Evolutionary conservation across 2,329 filamentous ascomycete genomes (phyloP), one percentile per base, ranked within the genome.

Genomic region (Aspergillus sp.): DNA sequence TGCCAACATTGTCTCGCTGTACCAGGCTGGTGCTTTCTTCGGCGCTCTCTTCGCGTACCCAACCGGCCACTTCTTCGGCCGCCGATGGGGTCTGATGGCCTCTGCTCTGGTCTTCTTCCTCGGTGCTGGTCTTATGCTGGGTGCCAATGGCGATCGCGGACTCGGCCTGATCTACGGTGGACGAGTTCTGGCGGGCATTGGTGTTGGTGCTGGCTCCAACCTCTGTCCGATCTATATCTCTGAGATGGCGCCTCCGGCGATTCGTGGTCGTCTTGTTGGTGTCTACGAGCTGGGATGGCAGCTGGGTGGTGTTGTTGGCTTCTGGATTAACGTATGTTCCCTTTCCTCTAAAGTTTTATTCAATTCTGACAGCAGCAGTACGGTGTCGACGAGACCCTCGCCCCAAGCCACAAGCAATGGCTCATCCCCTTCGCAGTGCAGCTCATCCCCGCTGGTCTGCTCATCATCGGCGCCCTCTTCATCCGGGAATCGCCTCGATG

Each of bases 21-120:
- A 91, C 76, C 90, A 93, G 74, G 90, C 90, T 9, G 90, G 90
- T 58, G 90, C 90, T 59, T 93, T 95, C 77, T 93, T 93, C 65
- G 90, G 90, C 51, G 85, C 87, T n/a, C 76, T 91, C 41, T 82
- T 84, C 59, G 88, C 86, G 56, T 92, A 89, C 64, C 81, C 78
- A 8, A 82, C 84, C 35, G 86, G 83, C 31, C 86, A 88, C 77
- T 90, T 83, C 70, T 77, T 88, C 61, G 90, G 90, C 27, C 83
- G 90, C 21, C 84, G 84, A 66, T 83, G 80, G 69, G 87, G 85
- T 21, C 79, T 93, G 2, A 76, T 86, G 62, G 62, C 86, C 47
- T 89, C 87, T 69, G 76, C 81, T 2, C 54, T 82, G 35, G 64
- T 93, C 62, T 93, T 93, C 73, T 80, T 85, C 53, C 68, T 92